Evolutionary conservation across 148 eudicot genomes (phyloP).

Genomic region (Fagopyrum esculentum): DNA sequence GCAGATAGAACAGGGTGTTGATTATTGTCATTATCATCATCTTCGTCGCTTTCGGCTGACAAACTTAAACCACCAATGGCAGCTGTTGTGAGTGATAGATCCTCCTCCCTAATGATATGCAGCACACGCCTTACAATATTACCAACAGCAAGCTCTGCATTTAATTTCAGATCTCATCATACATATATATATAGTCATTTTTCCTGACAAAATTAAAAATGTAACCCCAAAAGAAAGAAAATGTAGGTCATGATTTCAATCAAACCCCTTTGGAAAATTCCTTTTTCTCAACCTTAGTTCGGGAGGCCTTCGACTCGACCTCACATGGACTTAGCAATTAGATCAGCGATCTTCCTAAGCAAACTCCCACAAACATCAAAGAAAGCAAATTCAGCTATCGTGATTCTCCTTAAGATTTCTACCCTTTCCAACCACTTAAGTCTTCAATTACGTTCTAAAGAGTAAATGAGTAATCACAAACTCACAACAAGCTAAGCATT

Average conservation of each 20-base stretch:
- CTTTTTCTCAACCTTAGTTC: neutral
- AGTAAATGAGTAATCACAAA: neutral
- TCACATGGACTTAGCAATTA: neutral
- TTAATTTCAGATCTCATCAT: constrained; percentile 11
- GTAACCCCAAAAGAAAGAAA: neutral
- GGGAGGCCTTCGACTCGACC: neutral
- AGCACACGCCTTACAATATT: constrained; percentile 89
- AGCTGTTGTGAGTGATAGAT: constrained; percentile 74
- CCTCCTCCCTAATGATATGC: constrained; percentile 91
- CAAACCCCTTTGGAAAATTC: neutral
- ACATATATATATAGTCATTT: neutral
- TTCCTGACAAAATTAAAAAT: neutral
- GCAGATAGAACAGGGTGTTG: constrained; percentile 72
- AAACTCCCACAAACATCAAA: neutral
- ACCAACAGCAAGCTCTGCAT: constrained; percentile 96
- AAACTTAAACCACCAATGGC: constrained; percentile 69
- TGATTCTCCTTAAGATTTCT: neutral
- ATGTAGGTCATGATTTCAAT: neutral
- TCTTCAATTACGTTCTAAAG: neutral
- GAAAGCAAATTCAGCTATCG: neutral
- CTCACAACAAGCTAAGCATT: neutral
- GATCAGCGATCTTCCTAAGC: neutral
- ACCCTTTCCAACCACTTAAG: neutral
- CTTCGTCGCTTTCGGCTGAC: constrained; percentile 75
- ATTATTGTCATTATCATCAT: constrained; percentile 35